phyloP scores from a whole-genome alignment of 148 eudicot species.

The Linanthus parryae region DNA sequence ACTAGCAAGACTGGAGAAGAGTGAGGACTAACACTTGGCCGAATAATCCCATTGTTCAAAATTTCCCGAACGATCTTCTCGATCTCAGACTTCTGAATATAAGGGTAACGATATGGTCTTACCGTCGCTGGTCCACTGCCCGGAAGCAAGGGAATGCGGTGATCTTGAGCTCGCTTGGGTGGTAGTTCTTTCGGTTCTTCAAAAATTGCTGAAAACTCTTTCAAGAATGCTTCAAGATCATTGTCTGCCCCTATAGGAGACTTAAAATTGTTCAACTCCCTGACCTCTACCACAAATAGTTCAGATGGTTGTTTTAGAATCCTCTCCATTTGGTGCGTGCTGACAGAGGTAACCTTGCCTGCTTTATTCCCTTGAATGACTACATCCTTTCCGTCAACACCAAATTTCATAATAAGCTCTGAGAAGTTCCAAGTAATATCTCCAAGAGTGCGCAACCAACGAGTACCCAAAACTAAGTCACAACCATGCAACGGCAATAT shows the following conservation, averaged over 20 bases:
- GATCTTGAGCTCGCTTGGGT: not conserved
- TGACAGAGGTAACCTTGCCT: not conserved
- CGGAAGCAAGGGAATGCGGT: not conserved
- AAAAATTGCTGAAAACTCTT: not conserved
- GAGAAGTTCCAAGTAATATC: not conserved
- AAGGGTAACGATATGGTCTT: not conserved
- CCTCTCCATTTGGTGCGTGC: not conserved
- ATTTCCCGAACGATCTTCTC: not conserved
- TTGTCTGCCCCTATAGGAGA: no score
- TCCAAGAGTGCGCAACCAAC: not conserved
- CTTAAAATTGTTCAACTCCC: no score
- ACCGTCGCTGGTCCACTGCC: not conserved
- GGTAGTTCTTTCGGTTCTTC: not conserved
- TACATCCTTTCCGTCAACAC: not conserved
- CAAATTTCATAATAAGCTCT: not conserved
- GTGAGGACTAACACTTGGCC: no score
- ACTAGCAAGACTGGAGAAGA: no score
- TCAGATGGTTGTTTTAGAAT: not conserved
- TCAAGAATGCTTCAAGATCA: not conserved
- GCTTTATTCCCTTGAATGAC: not conserved
- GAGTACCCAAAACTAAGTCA: no score
- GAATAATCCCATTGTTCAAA: no score
- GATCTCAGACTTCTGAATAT: not conserved
- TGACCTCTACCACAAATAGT: not conserved
- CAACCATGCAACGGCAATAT: not conserved